Percentiles rank a stretch among this genome's conserved stretches.
Evolutionary conservation across 495 filamentous ascomycete species (phyloP).

Genomic region (Podospora bellae-mahoneyi): DNA sequence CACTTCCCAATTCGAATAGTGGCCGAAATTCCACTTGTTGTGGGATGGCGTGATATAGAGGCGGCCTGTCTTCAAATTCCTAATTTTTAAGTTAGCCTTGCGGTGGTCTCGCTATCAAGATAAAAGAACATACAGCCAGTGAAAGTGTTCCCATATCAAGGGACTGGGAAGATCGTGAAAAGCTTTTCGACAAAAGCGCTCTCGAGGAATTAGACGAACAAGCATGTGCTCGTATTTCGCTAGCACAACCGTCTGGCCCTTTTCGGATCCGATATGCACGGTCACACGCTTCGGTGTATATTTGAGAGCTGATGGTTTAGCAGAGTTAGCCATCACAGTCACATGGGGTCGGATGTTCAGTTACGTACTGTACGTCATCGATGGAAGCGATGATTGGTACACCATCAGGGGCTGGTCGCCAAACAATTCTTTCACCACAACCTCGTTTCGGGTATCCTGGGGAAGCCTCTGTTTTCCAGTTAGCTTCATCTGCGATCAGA

Average conservation of each 20-base stretch:
- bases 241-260: conserved; percentile 38
- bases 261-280: conserved; percentile 50
- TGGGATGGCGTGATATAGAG: conserved; percentile 52
- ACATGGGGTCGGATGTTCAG: neutral
- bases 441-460: conserved; percentile 35
- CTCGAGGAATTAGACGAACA: conserved; percentile 38
- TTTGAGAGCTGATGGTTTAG: neutral
- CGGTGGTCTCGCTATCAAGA: neutral
- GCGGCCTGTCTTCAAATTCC: conserved; percentile 36
- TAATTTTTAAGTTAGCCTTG: neutral
- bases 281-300: conserved; percentile 9
- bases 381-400: conserved; percentile 43
- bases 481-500: neutral
- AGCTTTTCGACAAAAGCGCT: conserved; percentile 23
- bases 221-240: conserved; percentile 18
- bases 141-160: conserved; percentile 49
- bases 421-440: conserved; percentile 45
- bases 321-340: neutral
- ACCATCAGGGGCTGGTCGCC: conserved; percentile 45
- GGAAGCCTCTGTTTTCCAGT: conserved; percentile 38
- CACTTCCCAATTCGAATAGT: conserved; percentile 30
- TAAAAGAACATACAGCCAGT: conserved; percentile 52
- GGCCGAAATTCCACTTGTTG: conserved; percentile 39
- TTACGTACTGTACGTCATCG: conserved; percentile 41
- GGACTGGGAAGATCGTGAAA: conserved; percentile 49